Base-by-base conservation (phyloP, 208 protist species). In the Leptomonas pyrrhocoris region DNA sequence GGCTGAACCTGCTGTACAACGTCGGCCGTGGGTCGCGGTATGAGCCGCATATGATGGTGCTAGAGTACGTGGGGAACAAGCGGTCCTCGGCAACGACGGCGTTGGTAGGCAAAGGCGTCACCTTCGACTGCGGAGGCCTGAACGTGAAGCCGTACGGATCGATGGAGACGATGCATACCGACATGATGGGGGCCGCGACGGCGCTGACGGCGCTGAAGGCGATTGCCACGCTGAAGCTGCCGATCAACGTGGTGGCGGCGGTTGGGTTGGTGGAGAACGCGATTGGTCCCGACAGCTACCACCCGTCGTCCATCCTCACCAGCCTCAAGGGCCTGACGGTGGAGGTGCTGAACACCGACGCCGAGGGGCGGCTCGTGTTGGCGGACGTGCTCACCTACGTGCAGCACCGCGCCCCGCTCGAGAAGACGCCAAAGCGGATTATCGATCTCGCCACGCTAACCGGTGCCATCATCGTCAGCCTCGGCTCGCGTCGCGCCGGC, bases 121-220 rank as follows among this genome's bases (percentile, higher is more conserved):
- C 92, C 13, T 97, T 96, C 65, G 95, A 98, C 79, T 91, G 80
- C 68, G 95, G 95, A 31, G 95, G 95, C 42, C 83, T 97, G 34
- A 93, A 90, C 66, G 38, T 98, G 27, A 98, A 98, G 71, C 93
- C 95, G 28, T 89, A 74, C 70, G 88, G 80, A 0, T 86, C 86
- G 23, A 98, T 98, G 95, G 87, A 93, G 74, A 90, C 87, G 50
- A 98, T 98, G 95, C 92, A 97, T 77, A 85, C 81, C 38, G 95
- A 98, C 66, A 97, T 97, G 93, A 94, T 94, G 81, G 95, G 95
- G 16, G 86, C 95, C 0, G 94, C 89, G 28, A 90, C 85, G 18
- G 87, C 89, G 25, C 78, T 97, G n/a, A 67, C 81, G 12, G 80
- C 89, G 8, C 64, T 97, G 27, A 86, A 92, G 62, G 89, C 91